A percentile compares a stretch with the other conserved stretches of the same genome.
Conservation (phyloP, 768 basidiomycete species). For the Amanita pseudoporphyria region DNA sequence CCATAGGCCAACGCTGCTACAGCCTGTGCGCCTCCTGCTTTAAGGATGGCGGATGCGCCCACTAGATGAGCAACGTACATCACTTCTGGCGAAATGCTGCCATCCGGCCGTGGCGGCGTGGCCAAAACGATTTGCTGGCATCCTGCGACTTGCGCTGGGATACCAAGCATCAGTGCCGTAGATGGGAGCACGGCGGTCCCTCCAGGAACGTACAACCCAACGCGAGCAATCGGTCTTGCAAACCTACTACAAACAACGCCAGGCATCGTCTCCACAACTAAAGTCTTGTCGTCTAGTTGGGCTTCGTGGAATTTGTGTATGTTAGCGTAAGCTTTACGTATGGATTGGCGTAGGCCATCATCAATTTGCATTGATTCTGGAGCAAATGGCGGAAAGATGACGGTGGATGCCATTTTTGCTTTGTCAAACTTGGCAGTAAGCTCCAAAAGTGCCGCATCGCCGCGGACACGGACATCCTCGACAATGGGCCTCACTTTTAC, state of each 20-base stretch:
- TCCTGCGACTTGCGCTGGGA: conserved; percentile 95
- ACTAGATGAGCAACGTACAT: conserved; percentile 92
- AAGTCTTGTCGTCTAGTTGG: conserved; percentile 58
- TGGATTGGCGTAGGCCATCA: conserved; percentile 62
- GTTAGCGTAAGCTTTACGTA: conserved; percentile 86
- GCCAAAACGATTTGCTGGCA: conserved; percentile 90
- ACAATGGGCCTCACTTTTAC: conserved; percentile 92
- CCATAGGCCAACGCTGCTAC: conserved; percentile 96
- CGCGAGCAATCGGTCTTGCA: conserved; percentile 88
- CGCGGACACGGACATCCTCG: conserved; percentile 70
- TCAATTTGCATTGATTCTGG: conserved; percentile 53
- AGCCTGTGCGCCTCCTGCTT: conserved; percentile 95
- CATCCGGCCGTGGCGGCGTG: conserved; percentile 91
- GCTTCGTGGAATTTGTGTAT: conserved; percentile 88
- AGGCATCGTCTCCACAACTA: conserved; percentile 94
- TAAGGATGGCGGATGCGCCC: conserved; percentile 84
- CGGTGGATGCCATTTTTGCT: conserved; percentile 55
- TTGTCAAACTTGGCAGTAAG: conserved; percentile 93
- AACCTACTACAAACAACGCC: conserved; percentile 95
- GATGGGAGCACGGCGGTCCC: conserved; percentile 95
- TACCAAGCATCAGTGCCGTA: conserved; percentile 95
- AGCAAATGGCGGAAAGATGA: conserved; percentile 74
- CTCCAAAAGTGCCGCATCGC: conserved; percentile 80
- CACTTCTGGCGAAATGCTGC: conserved; percentile 92
- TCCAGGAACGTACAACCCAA: conserved; percentile 95